Conservation (phyloP, 805 yeast species). For the Ogataea populi-albae region DNA sequence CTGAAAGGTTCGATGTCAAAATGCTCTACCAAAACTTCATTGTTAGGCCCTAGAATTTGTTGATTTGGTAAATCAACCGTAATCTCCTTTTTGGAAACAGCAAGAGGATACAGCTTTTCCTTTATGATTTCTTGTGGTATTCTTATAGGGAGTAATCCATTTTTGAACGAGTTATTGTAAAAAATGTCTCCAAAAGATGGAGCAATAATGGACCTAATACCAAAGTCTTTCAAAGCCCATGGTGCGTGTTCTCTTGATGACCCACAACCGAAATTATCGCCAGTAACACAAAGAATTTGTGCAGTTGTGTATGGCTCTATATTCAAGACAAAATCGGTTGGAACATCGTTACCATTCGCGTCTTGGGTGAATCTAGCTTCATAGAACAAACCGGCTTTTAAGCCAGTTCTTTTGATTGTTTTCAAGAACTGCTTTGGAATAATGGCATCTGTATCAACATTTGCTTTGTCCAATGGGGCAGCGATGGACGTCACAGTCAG, state of each 20-base stretch:
- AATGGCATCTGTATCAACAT: constrained; percentile 97
- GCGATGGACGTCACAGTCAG: constrained; percentile 75
- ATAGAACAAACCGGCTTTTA: constrained; percentile 82
- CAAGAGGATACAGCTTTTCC: constrained; percentile 74
- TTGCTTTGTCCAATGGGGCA: constrained; percentile 92
- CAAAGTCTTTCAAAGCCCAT: constrained; percentile 98
- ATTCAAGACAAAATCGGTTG: constrained; percentile 90
- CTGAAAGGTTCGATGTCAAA: constrained; percentile 90
- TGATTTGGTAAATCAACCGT: constrained; percentile 87
- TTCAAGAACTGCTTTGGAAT: constrained; percentile 98
- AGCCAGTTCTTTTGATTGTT: constrained; percentile 96
- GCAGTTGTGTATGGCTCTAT: constrained; percentile 79
- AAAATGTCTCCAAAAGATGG: constrained; percentile 98
- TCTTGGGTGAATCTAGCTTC: constrained; percentile 79
- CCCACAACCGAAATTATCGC: constrained; percentile 98
- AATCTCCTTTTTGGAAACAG: constrained; percentile 65
- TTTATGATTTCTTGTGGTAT: constrained; percentile 74
- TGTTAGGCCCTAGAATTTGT: constrained; percentile 63
- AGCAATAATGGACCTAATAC: constrained; percentile 92
- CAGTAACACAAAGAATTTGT: constrained; percentile 83
- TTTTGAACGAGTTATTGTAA: constrained; percentile 95
- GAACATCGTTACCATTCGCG: constrained; percentile 64
- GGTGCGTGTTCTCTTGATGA: constrained; percentile 99
- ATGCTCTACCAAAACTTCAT: constrained; percentile 71
- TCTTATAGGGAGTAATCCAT: constrained; percentile 91